Conservation (phyloP, 1,139 yeast genomes). For the Suhomyces chickasaworum region DNA sequence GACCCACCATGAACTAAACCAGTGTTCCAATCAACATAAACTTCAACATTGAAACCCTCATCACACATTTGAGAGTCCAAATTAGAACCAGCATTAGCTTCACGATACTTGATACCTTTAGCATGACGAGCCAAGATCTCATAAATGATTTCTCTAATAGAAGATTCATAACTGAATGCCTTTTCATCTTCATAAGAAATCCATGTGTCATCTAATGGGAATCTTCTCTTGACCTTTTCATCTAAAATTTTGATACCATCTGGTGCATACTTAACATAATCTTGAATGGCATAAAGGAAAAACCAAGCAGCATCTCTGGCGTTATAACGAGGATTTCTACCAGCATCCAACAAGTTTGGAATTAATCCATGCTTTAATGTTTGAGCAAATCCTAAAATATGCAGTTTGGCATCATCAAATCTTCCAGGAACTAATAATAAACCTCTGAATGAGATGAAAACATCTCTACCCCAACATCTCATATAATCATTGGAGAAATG, state of each 20-base stretch:
- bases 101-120: conserved; percentile 80
- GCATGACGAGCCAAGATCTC: conserved; percentile 90
- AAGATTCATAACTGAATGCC: conserved; percentile 72
- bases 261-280: conserved; percentile 70
- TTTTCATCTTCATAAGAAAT: conserved; percentile 66
- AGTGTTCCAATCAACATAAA: conserved; percentile 82
- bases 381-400: conserved; percentile 84
- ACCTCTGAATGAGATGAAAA: conserved; percentile 84
- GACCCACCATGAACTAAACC: conserved; percentile 93
- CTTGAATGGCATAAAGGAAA: conserved; percentile 84
- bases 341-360: conserved; percentile 90
- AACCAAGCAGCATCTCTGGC: conserved; percentile 99
- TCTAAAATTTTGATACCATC: conserved; percentile 66
- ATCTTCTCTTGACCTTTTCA: conserved; percentile 76
- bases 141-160: conserved; percentile 74
- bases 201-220: conserved; percentile 86
- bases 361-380: conserved; percentile 94
- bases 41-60: conserved; percentile 86
- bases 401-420: conserved; percentile 74
- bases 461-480: conserved; percentile 99
- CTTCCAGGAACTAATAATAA: conserved; percentile 76
- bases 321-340: conserved; percentile 90
- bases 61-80: conserved; percentile 91
- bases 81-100: conserved; percentile 90
- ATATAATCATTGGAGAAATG: conserved; percentile 87